phyloP scores from a whole-genome alignment of 176 grass and related monocot genomes.

The Raddia distichophylla region DNA sequence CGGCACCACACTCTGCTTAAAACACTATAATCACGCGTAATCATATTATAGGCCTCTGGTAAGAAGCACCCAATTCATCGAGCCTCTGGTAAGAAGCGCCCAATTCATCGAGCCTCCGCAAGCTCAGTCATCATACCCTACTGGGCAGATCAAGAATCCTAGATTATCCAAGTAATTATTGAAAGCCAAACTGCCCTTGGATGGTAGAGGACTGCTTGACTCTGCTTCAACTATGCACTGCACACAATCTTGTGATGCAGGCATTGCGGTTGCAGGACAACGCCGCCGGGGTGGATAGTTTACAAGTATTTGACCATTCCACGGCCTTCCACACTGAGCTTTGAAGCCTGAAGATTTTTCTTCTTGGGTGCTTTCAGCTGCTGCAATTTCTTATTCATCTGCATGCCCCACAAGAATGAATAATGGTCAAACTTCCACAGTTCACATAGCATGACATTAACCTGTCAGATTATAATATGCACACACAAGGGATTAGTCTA shows the following conservation, averaged over 20 bases:
- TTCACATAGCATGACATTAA: background rate
- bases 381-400: conserved; percentile 97
- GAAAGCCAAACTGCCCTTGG: background rate
- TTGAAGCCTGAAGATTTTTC: conserved; percentile 94
- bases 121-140: conserved; percentile 30
- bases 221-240: conserved; percentile 14
- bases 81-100: too few species aligned
- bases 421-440: background rate
- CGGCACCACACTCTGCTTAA: conserved; percentile 25
- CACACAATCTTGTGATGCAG: background rate
- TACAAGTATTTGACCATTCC: conserved; percentile 94
- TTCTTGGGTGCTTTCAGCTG: conserved; percentile 90
- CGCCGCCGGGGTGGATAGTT: background rate
- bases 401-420: conserved; percentile 25
- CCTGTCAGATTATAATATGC: conserved; percentile 1
- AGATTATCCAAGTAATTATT: conserved; percentile 43
- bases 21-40: conserved; percentile 7
- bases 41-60: background rate
- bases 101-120: background rate
- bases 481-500: background rate
- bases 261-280: background rate
- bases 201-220: background rate
- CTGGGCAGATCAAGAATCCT: conserved; percentile 32
- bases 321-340: conserved; percentile 91
- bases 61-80: background rate